These are phyloP conservation scores for Exidia glandulosa DNA, from an alignment of 768 basidiomycete genomes.

Conservation along the genomic window DNA sequence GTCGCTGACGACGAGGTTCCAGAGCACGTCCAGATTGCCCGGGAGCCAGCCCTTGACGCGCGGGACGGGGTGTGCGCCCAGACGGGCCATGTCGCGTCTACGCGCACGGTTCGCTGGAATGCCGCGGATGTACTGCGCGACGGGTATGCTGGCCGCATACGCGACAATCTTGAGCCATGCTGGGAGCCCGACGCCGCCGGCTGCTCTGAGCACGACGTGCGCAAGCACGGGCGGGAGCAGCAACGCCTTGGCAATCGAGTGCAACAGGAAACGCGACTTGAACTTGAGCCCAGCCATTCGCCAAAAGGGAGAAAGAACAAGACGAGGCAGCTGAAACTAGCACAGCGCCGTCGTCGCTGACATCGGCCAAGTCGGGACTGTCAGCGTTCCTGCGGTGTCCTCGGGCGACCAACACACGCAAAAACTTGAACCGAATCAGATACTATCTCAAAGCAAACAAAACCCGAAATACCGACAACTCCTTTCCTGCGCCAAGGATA, in stretches of 20 bases:
- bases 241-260: slow-evolving; percentile 2
- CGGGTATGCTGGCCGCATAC: slow-evolving; percentile 1
- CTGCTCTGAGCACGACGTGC: background rate
- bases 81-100: background rate
- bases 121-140: background rate
- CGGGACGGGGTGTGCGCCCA: slow-evolving; percentile 8
- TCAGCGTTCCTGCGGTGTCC: no score
- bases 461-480: no score
- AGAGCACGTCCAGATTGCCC: slow-evolving; percentile 16
- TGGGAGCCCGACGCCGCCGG: background rate
- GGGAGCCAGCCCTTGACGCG: slow-evolving; percentile 13
- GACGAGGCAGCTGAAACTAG: no score
- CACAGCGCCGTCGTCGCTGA: no score
- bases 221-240: slow-evolving; percentile 1
- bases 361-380: no score
- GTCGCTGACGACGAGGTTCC: slow-evolving; percentile 8
- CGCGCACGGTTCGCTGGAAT: background rate
- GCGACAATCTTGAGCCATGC: background rate
- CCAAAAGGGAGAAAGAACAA: background rate
- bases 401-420: no score
- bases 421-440: no score
- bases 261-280: slow-evolving; percentile 2
- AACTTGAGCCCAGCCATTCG: background rate
- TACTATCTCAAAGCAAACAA: no score
- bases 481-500: no score